Evolutionary conservation across 139 green algal genomes (phyloP), one percentile per base, ranked within the genome.

Genomic region (Chlorella sorokiniana): DNA sequence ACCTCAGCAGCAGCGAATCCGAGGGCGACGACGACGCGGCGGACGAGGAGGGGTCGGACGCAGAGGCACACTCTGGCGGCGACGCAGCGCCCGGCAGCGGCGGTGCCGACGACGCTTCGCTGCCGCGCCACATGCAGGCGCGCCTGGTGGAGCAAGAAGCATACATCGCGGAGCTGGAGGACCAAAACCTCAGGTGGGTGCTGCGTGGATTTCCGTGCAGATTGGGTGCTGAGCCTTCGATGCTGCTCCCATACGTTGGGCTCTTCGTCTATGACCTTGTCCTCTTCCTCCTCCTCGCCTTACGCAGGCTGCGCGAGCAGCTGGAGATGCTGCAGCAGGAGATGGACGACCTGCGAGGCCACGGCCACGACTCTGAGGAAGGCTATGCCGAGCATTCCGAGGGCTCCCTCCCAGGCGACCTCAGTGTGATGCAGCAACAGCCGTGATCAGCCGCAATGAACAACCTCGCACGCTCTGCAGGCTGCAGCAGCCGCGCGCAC

Each of bases 291-390:
- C 44, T 7, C 38, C 42, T 3, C 0, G n/a, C 44, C 14, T 35
- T 0, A 29, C 1, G 40, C 79, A 84, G 79, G 69, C 54, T 84
- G 52, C 68, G 69, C 1, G 79, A 84, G 69, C 67, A 75, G 54
- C 40, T 84, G 69, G 79, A 84, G 54, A 78, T 84, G 79, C 16
- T 78, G 69, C 69, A 78, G 54, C 69, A 79, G 41, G 79, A 84
- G 79, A 16, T 84, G 38, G 54, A 79, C 3, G 79, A 84, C 9
- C 9, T 79, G 52, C 79, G 78, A 22, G 56, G 9, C 4, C 56
- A 69, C 48, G 48, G 65, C 37, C 33, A 40, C 22, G 73, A 79
- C 73, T 69, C 52, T 54, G 73, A 79, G 71, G 71, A 78, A 54
- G 73, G 73, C 37, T 79, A 52, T 68, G 73, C 73, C 3, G 73